Evolutionary conservation across 148 eudicot species (phyloP).

Genomic region (Euryodendron excelsum): DNA sequence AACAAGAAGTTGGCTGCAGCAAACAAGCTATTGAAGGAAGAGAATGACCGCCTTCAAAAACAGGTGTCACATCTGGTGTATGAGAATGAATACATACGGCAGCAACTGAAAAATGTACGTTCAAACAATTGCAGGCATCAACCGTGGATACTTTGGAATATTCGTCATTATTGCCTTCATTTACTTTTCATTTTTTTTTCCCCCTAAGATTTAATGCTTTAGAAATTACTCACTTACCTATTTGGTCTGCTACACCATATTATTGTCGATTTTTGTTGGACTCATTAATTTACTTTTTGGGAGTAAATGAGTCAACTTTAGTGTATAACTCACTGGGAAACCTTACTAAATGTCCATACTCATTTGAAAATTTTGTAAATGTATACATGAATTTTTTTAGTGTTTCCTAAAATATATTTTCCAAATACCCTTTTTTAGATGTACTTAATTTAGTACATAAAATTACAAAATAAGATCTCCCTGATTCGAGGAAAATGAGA

Average conservation of each 20-base stretch:
- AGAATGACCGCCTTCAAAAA: constrained; percentile 53
- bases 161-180: not conserved
- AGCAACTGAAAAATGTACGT: constrained; percentile 45
- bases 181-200: not conserved
- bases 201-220: not conserved
- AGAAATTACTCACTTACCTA: not conserved
- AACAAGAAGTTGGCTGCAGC: constrained; percentile 41
- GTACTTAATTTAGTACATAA: not conserved
- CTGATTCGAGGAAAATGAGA: not conserved
- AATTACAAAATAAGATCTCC: not conserved
- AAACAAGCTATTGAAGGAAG: constrained; percentile 57
- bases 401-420: not conserved
- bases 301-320: not conserved
- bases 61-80: constrained; percentile 47
- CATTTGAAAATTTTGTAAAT: not conserved
- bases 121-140: not conserved
- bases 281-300: not conserved
- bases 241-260: not conserved
- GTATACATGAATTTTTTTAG: not conserved
- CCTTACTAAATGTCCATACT: not conserved
- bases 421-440: not conserved
- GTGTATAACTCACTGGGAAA: not conserved
- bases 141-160: not conserved
- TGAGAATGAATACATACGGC: constrained; percentile 45
- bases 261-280: not conserved